Evolutionary conservation across 2,329 filamentous ascomycete species (phyloP).

Genomic region (Rhynchosporium graminicola): DNA sequence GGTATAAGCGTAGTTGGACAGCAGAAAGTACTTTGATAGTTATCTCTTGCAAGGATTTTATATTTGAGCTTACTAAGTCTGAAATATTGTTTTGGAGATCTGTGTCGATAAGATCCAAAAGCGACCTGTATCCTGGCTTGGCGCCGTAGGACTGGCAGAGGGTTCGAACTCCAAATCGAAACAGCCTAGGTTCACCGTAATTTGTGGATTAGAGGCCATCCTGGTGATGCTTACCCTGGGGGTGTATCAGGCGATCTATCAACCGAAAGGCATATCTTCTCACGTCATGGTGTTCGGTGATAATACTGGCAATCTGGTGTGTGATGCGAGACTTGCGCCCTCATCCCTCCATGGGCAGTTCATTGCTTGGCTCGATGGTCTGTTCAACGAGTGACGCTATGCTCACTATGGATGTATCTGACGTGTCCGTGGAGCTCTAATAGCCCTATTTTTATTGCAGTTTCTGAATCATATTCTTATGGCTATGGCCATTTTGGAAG

Average conservation of each 20-base stretch:
- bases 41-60: no score
- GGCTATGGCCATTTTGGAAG: background rate
- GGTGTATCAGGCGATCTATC: background rate
- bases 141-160: no score
- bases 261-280: background rate
- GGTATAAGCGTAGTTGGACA: no score
- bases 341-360: background rate
- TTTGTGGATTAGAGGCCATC: background rate
- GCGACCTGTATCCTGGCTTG: background rate
- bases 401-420: background rate
- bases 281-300: background rate
- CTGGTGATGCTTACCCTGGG: background rate
- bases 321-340: background rate
- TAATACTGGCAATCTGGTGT: background rate
- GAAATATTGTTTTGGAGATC: no score
- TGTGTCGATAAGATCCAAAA: no score
- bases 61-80: no score
- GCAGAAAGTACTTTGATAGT: no score
- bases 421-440: no score
- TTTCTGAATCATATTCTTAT: background rate
- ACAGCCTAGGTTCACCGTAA: background rate
- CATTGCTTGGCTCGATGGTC: background rate
- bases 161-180: background rate
- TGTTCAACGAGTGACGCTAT: background rate
- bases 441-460: no score